Evolutionary conservation across 148 eudicot genomes (phyloP), one percentile per base, ranked within the genome.

Genomic region (Bassia scoparia): DNA sequence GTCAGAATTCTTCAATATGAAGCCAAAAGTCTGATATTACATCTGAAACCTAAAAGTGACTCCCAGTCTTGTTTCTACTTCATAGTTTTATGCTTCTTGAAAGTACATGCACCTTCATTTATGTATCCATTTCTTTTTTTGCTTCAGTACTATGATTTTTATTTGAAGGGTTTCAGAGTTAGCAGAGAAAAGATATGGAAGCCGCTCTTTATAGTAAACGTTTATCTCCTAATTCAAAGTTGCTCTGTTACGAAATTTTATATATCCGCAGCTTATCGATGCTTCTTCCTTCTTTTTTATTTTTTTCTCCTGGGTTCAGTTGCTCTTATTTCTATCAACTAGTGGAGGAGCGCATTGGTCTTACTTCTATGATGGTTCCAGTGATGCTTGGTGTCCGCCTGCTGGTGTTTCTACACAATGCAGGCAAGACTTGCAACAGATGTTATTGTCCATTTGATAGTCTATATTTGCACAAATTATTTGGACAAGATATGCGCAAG

Each of bases 111-210:
- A 52, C 24, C 4, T 17, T 6, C 56, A 52, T 21, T 52, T 18
- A 52, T 18, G 9, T 21, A 52, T 21, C 56, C 56, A 52, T 5
- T 58, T 33, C 27, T 78, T 62, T 78, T 62, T 53, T 54, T 43
- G 46, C 31, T 60, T 27, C 73, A 79, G 81, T 79, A 69, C 65
- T 79, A 79, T 61, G 81, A 79, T 24, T 7, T 62, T 30, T 79
- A 68, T 70, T 14, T 41, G 46, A 41, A 41, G 46, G 46, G 8
- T 8, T 8, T 41, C 12, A 8, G 46, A 41, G 9, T 6, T 41
- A 5, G 46, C 12, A 14, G 46, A 41, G 46, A 41, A 41, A 41
- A 41, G 1, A 41, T 8, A 41, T 8, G 46, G 46, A 41, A 74
- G 61, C 69, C 48, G 30, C 81, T 78, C 23, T 70, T 79, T 17